These are phyloP conservation scores for Dendrocalamus latiflorus DNA, from an alignment of 202 grass and related monocot genomes.

Conservation along the genomic window DNA sequence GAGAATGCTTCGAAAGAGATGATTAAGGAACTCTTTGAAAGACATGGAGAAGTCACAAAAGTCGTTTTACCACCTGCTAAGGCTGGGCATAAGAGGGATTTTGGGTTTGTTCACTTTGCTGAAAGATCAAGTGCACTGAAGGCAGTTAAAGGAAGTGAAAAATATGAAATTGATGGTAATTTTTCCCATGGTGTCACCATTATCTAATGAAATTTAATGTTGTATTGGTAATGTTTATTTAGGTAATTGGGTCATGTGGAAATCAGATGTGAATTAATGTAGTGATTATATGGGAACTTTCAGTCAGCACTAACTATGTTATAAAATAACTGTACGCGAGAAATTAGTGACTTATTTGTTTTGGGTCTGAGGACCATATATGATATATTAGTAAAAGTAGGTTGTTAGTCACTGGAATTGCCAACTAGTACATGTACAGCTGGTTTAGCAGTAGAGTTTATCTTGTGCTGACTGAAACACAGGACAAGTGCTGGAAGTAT, in stretches of 20 bases:
- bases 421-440: neutral
- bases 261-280: neutral
- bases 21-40: slow-evolving; percentile 85
- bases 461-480: neutral
- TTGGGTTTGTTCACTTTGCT: slow-evolving; percentile 92
- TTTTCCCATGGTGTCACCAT: neutral
- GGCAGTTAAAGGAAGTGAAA: slow-evolving; percentile 79
- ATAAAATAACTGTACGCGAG: neutral
- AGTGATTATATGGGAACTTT: neutral
- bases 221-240: neutral
- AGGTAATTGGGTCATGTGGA: neutral
- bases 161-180: slow-evolving; percentile 91
- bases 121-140: slow-evolving; percentile 94
- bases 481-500: slow-evolving; percentile 82
- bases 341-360: neutral
- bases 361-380: neutral
- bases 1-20: slow-evolving; percentile 79
- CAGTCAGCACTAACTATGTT: neutral
- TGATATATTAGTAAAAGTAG: neutral
- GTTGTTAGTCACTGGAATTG: neutral
- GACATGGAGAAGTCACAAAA: slow-evolving; percentile 81
- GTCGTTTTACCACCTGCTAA: slow-evolving; percentile 83
- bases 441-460: too few species aligned
- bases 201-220: neutral
- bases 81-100: slow-evolving; percentile 87